These are phyloP conservation scores for Malus hybrid DNA, from an alignment of 331 rosid genomes.

Conservation along the genomic window DNA sequence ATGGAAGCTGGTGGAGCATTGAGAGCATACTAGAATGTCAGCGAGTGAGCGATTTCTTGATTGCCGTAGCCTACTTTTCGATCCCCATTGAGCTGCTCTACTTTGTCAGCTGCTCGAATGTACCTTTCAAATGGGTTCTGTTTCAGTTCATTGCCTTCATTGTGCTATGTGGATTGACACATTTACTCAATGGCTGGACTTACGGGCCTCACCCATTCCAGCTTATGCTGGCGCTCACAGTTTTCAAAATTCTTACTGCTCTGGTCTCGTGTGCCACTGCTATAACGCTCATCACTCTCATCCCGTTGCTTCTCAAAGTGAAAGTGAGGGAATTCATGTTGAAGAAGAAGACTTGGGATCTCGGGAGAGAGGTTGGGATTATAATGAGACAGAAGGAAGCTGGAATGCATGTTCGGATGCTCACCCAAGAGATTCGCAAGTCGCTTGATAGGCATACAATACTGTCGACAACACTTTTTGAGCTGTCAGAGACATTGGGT, in stretches of 20 bases:
- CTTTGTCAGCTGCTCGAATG: conserved; percentile 91
- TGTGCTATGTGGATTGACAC: conserved; percentile 92
- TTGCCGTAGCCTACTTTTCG: conserved; percentile 96
- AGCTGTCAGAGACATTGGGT: conserved; percentile 79
- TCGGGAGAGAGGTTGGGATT: conserved; percentile 81
- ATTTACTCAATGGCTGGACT: conserved; percentile 96
- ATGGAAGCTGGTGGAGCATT: conserved; percentile 78
- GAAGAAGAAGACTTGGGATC: conserved; percentile 99
- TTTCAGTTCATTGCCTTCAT: conserved; percentile 89
- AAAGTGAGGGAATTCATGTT: conserved; percentile 96
- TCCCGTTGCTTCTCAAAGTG: conserved; percentile 94
- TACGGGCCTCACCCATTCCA: conserved; percentile 97
- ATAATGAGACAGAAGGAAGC: conserved; percentile 86
- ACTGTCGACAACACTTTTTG: conserved; percentile 75
- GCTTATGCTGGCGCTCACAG: conserved; percentile 89
- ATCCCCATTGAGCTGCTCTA: conserved; percentile 93
- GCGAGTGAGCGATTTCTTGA: conserved; percentile 92
- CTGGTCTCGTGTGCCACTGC: conserved; percentile 98
- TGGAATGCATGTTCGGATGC: conserved; percentile 93
- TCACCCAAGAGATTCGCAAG: conserved; percentile 96
- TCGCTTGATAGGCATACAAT: conserved; percentile 84
- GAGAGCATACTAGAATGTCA: conserved; percentile 91
- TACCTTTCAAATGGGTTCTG: conserved; percentile 99
- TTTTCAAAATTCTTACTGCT: conserved; percentile 92
- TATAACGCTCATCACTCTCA: conserved; percentile 83